Base-by-base conservation (phyloP, 2,329 filamentous ascomycete species). In the Chaetomiaceae sp. region DNA sequence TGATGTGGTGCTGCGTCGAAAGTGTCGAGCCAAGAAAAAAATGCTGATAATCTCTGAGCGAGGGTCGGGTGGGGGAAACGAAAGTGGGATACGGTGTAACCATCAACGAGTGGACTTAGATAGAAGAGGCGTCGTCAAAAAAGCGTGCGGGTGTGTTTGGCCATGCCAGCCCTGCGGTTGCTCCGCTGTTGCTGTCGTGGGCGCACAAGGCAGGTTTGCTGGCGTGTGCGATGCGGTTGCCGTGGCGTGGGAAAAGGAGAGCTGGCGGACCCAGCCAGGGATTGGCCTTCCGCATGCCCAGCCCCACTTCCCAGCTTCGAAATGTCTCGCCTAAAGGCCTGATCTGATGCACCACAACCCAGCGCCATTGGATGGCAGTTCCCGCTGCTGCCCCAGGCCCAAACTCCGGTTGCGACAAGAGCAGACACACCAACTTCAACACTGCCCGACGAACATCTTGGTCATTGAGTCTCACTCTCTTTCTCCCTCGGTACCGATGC, bases 221-320 rank as follows among this genome's bases (percentile, higher is more conserved):
- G 49, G n/a, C n/a, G n/a, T n/a, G n/a, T 55, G 56, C 55, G 53
- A 58, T n/a, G n/a, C 44, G 46, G 57, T 60, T 59, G 56, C 56
- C 30, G 49, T 55, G 56, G 56, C 30, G 49, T 55, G 56, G 56
- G 53, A 58, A 60, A 59, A 54, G 49, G 44, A 45, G 51, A 42
- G 45, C 40, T 6, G 39, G 45, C 45, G 38, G 33, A 47, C 30
- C 20, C 43, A n/a, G 20, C 22, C 20, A 22, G 27, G 20, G 12
- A 3, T 36, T 26, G 29, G 27, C 35, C 14, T 18, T 22, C 27
- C 12, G 14, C 14, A 29, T 26, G 27, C 42, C 29, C 33, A 33
- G n/a, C n/a, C n/a, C n/a, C n/a, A n/a, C n/a, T n/a, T n/a, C n/a
- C n/a, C n/a, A n/a, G n/a, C n/a, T n/a, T n/a, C n/a, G n/a, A n/a